Conservation (phyloP, 2,329 filamentous ascomycete genomes). For the Biscogniauxia marginata region DNA sequence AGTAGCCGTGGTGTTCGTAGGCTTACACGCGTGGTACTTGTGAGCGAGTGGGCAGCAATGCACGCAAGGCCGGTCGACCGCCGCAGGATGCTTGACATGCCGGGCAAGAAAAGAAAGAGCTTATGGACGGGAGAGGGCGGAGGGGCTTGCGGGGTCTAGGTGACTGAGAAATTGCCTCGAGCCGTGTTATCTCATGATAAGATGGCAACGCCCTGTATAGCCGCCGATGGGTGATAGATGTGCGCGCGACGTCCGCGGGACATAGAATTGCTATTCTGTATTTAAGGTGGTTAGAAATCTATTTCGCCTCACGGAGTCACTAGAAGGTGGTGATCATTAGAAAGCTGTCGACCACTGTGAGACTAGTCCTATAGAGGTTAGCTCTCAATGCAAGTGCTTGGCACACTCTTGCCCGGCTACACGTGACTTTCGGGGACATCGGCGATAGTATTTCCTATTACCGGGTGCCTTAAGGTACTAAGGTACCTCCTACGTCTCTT, state of each 20-base stretch:
- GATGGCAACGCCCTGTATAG: slow-evolving; percentile 9
- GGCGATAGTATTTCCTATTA: too few relatives aligned
- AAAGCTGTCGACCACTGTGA: too few relatives aligned
- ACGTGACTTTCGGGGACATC: too few relatives aligned
- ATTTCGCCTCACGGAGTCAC: background rate
- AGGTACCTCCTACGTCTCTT: too few relatives aligned
- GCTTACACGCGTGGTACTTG: slow-evolving; percentile 22
- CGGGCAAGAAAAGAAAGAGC: slow-evolving; percentile 23
- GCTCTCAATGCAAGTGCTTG: too few relatives aligned
- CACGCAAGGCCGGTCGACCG: slow-evolving; percentile 30
- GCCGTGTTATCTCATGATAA: slow-evolving; percentile 24
- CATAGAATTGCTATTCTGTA: slow-evolving; percentile 2
- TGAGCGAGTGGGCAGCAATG: slow-evolving; percentile 25
- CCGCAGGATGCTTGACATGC: slow-evolving; percentile 34
- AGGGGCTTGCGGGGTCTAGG: slow-evolving; percentile 10
- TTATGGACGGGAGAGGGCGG: slow-evolving; percentile 20
- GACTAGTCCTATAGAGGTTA: background rate
- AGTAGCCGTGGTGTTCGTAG: slow-evolving; percentile 24
- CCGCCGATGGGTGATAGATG: background rate
- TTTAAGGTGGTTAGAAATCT: slow-evolving; percentile 1
- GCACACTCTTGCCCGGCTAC: too few relatives aligned
- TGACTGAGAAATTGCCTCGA: slow-evolving; percentile 7
- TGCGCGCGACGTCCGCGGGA: background rate
- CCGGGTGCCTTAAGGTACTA: too few relatives aligned
- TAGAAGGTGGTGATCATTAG: background rate